phyloP scores from a whole-genome alignment of 768 basidiomycete genomes.

The Suillus clintonianus region DNA sequence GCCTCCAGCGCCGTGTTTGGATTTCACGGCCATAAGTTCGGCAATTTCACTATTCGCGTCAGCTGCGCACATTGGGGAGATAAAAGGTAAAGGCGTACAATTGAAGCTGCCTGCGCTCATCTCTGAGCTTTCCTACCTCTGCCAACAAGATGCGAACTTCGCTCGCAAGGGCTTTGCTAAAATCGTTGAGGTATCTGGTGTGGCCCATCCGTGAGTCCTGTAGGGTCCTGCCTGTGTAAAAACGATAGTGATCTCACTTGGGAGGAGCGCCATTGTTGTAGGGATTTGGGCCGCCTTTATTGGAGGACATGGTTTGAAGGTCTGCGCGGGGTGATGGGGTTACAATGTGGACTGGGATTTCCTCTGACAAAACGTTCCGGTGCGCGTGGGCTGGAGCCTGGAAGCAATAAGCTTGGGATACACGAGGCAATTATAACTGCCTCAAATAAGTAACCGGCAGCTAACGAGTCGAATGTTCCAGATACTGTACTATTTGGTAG shows the following conservation, averaged over 20 bases:
- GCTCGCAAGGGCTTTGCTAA: conserved; percentile 61
- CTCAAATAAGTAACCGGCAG: neutral
- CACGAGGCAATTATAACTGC: conserved; percentile 4
- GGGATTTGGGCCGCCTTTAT: conserved; percentile 29
- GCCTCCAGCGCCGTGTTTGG: conserved; percentile 79
- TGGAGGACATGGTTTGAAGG: conserved; percentile 29
- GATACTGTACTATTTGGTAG: neutral
- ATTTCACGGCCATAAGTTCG: conserved; percentile 79
- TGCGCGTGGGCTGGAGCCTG: neutral
- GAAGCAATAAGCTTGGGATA: neutral
- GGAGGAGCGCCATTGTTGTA: conserved; percentile 36
- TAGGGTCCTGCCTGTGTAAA: conserved; percentile 6
- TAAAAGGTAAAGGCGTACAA: conserved; percentile 39
- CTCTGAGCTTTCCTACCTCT: conserved; percentile 61
- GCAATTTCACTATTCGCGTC: conserved; percentile 67
- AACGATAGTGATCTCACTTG: conserved; percentile 25
- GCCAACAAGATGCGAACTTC: conserved; percentile 64
- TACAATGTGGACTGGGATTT: neutral
- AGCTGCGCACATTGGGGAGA: neutral
- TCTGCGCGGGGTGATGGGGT: neutral
- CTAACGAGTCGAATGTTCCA: neutral
- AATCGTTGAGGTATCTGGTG: conserved; percentile 56
- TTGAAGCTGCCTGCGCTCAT: conserved; percentile 58
- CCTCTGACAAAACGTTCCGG: neutral
- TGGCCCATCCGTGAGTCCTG: neutral